Conservation (phyloP, 1,139 yeast species). For the Magnusiomyces sp. region DNA sequence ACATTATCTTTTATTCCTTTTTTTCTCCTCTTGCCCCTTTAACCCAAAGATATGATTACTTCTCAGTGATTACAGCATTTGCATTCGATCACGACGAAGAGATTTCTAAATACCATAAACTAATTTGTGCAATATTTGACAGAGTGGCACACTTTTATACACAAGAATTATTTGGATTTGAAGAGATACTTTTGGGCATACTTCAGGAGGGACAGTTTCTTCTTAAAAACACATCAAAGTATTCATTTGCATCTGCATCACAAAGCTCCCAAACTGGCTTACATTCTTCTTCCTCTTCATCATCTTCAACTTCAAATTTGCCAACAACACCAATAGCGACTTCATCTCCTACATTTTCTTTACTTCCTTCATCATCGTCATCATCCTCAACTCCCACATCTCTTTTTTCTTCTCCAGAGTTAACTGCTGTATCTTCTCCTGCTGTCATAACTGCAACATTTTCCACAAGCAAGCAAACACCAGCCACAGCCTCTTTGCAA, state of each 20-base stretch:
- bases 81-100: slow-evolving; percentile 21
- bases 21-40: slow-evolving; percentile 23
- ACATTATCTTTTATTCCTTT: slow-evolving; percentile 27
- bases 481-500: slow-evolving; percentile 12
- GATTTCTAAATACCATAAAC: slow-evolving; percentile 20
- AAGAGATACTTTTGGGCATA: slow-evolving; percentile 18
- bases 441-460: slow-evolving; percentile 2
- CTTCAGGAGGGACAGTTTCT: slow-evolving; percentile 25
- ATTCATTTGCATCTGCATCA: background rate
- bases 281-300: slow-evolving; percentile 8
- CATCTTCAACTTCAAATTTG: slow-evolving; percentile 5
- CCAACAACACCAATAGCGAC: slow-evolving; percentile 8
- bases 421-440: slow-evolving; percentile 18
- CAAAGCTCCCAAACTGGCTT: background rate
- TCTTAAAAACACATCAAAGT: slow-evolving; percentile 4
- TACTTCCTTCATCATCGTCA: background rate
- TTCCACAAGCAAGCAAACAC: slow-evolving; percentile 2
- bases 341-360: slow-evolving; percentile 5
- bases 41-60: slow-evolving; percentile 26
- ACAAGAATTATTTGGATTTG: slow-evolving; percentile 21
- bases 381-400: slow-evolving; percentile 16
- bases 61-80: slow-evolving; percentile 24
- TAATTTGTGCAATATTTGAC: slow-evolving; percentile 18
- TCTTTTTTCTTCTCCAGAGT: slow-evolving; percentile 21
- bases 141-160: slow-evolving; percentile 18